Base-by-base conservation (phyloP, 768 basidiomycete genomes). In the Chalciporus pseudorubinellus region DNA sequence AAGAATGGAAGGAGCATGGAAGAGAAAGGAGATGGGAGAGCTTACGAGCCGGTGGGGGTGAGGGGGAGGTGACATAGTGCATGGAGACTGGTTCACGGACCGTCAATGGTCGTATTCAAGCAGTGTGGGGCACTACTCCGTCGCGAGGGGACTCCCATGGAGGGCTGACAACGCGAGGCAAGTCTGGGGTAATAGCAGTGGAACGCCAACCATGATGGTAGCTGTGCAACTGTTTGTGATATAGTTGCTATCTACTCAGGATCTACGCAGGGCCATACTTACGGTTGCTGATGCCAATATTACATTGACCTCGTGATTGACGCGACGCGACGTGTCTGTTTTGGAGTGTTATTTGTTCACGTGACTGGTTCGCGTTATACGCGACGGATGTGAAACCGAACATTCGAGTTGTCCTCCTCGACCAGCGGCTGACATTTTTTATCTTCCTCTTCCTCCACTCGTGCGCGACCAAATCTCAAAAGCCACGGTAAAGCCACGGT, bases 11-110 rank as follows among this genome's bases (percentile, higher is more conserved):
- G 42, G 76, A 75, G 49, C 64, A 56, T 16, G 74, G 63, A 10
- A 75, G 71, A 61, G 70, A 68, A 34, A 66, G 70, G 54, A 65
- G 76, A 51, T 81, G 77, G 76, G 56, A 65, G 40, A 55, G 48
- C 31, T 5, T 61, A 43, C 40, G 49, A 49, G 43, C 28, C 42
- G 39, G 44, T 40, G 39, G 18, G 39, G 24, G 26, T 13, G 34
- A 36, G 19, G 22, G 21, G 16, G 29, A 22, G 29, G 41, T 36
- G 34, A 36, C 34, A 7, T 36, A n/a, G 14, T 16, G n/a, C 16
- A 10, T 31, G 29, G 29, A 4, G 10, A 31, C 13, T 31, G 29
- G 6, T 13, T 11, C 29, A 11, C 34, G 34, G 34, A 16, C 34
- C 34, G 14, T 36, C n/a, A n/a, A n/a, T n/a, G n/a, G 16, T 16